Conservation (phyloP, 441 rosid genomes). For the Gossypium schwendimanii region DNA sequence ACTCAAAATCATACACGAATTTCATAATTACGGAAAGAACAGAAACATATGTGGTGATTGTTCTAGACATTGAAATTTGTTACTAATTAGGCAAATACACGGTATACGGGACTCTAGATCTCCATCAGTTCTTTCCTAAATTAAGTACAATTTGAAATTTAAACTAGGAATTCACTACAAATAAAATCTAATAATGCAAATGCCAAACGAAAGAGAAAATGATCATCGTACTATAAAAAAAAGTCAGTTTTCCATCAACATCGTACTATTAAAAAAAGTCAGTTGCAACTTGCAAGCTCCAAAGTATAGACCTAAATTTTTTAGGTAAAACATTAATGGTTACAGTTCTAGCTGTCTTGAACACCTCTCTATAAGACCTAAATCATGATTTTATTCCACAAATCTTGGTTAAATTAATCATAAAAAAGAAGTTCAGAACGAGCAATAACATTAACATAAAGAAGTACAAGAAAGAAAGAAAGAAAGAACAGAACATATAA, state of each 20-base stretch:
- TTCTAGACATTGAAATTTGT: neutral
- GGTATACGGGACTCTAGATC: neutral
- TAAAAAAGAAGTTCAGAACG: neutral
- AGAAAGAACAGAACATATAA: neutral
- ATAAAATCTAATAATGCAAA: neutral
- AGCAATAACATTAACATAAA: neutral
- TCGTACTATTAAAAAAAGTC: neutral
- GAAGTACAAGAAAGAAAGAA: neutral
- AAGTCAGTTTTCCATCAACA: neutral
- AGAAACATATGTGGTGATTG: neutral
- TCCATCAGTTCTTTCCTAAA: neutral
- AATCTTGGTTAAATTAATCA: neutral
- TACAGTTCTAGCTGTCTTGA: neutral
- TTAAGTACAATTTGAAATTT: constrained; percentile 2
- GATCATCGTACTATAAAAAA: neutral
- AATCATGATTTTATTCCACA: neutral
- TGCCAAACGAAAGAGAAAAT: neutral
- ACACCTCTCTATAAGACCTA: neutral
- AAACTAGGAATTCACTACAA: neutral
- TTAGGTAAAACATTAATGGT: neutral
- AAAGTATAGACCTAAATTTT: neutral
- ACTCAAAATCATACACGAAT: neutral
- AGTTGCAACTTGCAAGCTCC: neutral
- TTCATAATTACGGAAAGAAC: neutral
- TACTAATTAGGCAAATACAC: neutral